These are phyloP conservation scores for Populus trichocarpa DNA, from an alignment of 441 rosid genomes.

Conservation along the genomic window DNA sequence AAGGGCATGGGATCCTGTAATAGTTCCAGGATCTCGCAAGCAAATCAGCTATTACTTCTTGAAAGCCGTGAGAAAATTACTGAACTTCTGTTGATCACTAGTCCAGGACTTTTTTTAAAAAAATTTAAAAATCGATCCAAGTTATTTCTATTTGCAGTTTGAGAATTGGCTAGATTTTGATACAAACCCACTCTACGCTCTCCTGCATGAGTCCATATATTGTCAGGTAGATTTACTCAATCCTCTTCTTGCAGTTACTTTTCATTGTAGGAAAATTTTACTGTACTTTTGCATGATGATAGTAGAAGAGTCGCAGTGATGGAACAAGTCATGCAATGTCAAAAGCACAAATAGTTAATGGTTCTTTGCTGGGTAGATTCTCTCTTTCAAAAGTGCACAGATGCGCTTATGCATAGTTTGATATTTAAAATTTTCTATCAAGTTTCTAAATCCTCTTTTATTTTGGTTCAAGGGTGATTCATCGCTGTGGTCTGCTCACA, in stretches of 20 bases:
- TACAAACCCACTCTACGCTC: constrained; percentile 84
- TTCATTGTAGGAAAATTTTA: background rate
- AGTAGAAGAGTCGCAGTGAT: background rate
- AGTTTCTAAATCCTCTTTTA: background rate
- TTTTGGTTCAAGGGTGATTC: constrained; percentile 55
- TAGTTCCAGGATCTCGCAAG: constrained; percentile 74
- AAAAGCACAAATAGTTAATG: background rate
- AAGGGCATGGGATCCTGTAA: constrained; percentile 88
- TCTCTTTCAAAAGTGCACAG: background rate
- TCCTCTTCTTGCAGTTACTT: constrained; percentile 2
- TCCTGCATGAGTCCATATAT: constrained; percentile 80
- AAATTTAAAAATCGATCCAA: constrained; percentile 5
- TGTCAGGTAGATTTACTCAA: constrained; percentile 61
- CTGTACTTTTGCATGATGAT: background rate
- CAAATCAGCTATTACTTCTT: constrained; percentile 63
- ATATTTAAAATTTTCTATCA: background rate
- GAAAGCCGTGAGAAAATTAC: constrained; percentile 55
- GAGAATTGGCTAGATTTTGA: constrained; percentile 69
- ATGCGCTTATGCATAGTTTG: background rate
- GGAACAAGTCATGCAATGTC: background rate
- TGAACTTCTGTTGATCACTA: constrained; percentile 8
- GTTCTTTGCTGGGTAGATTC: background rate
- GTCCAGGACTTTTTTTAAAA: background rate
- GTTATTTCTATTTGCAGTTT: constrained; percentile 40
- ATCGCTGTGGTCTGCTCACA: constrained; percentile 80